Evolutionary conservation across 192 early-diverging fungal species (phyloP), one percentile per base, ranked within the genome.

Genomic region (Irineochytrium annulatum): DNA sequence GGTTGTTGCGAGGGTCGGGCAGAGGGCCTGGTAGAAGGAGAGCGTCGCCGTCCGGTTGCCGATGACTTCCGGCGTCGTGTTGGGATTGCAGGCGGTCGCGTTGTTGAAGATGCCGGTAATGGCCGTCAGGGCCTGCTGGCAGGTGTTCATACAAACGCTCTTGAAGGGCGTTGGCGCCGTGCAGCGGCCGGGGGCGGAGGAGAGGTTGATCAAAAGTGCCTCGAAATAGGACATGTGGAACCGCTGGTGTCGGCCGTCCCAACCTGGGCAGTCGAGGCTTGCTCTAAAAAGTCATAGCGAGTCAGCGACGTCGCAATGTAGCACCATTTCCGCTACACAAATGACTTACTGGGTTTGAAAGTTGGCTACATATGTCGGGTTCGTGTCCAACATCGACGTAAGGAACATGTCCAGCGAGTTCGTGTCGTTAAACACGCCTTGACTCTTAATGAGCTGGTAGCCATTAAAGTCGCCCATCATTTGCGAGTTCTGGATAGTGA

Each of bases 391-490:
- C 13, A 62, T 57, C 34, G 52, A n/a, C 3, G 41, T 63, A 32
- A 71, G 46, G 43, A 67, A 68, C 1, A 32, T 17, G 55, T 68
- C 66, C 29, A 68, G 62, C 20, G 53, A 28, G 30, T 34, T 44
- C 19, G 66, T 64, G 53, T 64, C 60, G 45, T 55, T 62, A 57
- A 61, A 71, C 34, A 56, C 39, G 27, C 28, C 22, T 19, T 62
- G 44, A 28, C 43, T 19, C 24, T 49, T 41, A 51, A 67, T 31
- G 33, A 66, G 29, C 13, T 33, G 31, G n/a, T 27, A 22, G 45
- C 57, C 57, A 13, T 59, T 41, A n/a, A 41, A 41, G 37, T 41
- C 37, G 11, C 11, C 11, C 37, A 41, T 41, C n/a, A 13, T 8
- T 41, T 41, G 37, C 8, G 37, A 41, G 37, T 41, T n/a, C 11